Percentiles rank a stretch among this genome's conserved stretches.
These are phyloP conservation scores for Spathaspora girioi DNA, from an alignment of 805 yeast species.

Conservation along the genomic window DNA sequence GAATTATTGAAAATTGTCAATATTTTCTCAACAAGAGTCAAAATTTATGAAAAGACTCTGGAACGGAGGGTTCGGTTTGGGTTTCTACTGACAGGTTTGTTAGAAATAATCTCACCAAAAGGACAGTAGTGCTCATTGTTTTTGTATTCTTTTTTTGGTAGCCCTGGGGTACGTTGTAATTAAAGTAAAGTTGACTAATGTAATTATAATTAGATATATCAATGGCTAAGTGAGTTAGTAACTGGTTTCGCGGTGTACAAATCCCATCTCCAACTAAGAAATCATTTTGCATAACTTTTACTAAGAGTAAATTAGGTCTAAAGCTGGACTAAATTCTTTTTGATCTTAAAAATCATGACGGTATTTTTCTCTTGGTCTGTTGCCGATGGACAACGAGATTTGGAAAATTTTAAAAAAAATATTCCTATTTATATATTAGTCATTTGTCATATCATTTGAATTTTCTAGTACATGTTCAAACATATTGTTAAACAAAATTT, in stretches of 20 bases:
- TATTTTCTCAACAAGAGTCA: neutral
- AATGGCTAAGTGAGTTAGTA: too few relatives aligned
- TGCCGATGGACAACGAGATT: neutral
- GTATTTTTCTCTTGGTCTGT: neutral
- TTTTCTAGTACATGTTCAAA: slow-evolving; percentile 1
- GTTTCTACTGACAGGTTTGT: neutral
- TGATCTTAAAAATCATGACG: neutral
- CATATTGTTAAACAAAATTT: slow-evolving; percentile 1
- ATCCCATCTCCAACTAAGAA: too few relatives aligned
- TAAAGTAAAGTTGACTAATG: neutral
- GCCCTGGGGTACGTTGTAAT: neutral
- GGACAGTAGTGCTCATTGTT: too few relatives aligned
- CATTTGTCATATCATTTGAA: neutral
- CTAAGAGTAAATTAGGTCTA: neutral
- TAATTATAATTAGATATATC: neutral
- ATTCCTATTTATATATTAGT: neutral
- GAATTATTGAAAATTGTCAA: neutral
- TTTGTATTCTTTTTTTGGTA: neutral
- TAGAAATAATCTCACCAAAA: too few relatives aligned
- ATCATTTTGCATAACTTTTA: too few relatives aligned
- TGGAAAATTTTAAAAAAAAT: neutral
- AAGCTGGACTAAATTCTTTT: neutral
- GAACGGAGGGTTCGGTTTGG: neutral
- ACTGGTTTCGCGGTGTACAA: too few relatives aligned
- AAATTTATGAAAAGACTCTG: neutral